Percentiles rank a stretch among this genome's conserved stretches.
phyloP scores from a whole-genome alignment of 805 yeast species.

The Kazachstania psychrophila region DNA sequence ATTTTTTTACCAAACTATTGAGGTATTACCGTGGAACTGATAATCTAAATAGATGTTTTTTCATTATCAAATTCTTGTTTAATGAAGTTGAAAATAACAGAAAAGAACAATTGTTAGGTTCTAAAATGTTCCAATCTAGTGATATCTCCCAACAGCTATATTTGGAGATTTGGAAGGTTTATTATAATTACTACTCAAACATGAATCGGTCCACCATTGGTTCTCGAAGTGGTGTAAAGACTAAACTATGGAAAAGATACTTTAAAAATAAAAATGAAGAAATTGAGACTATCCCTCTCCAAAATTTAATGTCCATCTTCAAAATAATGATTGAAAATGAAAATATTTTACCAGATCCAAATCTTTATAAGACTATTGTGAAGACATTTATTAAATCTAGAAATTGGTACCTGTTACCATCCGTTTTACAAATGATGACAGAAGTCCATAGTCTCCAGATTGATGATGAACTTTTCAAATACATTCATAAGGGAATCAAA shows the following conservation, averaged over 20 bases:
- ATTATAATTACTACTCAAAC: conserved; percentile 15
- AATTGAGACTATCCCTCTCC: conserved; percentile 10
- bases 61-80: conserved; percentile 28
- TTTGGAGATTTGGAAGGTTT: conserved; percentile 27
- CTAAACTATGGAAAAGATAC: conserved; percentile 10
- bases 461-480: conserved; percentile 4
- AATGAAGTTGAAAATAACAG: too few species aligned
- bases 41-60: conserved; percentile 27
- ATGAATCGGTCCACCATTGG: neutral
- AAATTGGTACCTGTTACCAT: conserved; percentile 22
- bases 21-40: conserved; percentile 25
- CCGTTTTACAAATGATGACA: conserved; percentile 12
- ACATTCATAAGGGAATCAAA: conserved; percentile 17
- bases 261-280: conserved; percentile 5
- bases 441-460: conserved; percentile 12
- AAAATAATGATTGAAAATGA: conserved; percentile 14
- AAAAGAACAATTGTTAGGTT: too few species aligned
- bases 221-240: too few species aligned
- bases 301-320: conserved; percentile 10
- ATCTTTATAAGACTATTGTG: conserved; percentile 13
- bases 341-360: conserved; percentile 15
- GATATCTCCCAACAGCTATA: conserved; percentile 21
- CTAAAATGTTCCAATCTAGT: conserved; percentile 7
- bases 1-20: conserved; percentile 33
- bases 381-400: conserved; percentile 14